phyloP scores from a whole-genome alignment of 805 yeast genomes.

The Saturnispora mendoncae region DNA sequence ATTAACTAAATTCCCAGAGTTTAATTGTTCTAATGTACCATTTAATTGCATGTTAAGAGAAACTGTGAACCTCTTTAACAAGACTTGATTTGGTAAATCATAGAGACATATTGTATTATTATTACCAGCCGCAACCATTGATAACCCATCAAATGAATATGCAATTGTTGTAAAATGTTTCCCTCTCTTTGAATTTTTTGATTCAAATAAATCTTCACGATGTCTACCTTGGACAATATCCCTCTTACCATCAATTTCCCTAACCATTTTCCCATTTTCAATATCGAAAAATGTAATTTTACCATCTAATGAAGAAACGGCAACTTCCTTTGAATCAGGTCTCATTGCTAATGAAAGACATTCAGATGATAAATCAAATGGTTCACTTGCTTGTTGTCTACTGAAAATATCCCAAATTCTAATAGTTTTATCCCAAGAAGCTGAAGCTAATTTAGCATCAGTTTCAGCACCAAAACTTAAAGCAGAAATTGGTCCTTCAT shows the following conservation, averaged over 20 bases:
- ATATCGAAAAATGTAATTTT: constrained; percentile 77
- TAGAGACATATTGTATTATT: constrained; percentile 86
- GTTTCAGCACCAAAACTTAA: constrained; percentile 78
- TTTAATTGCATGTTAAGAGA: constrained; percentile 85
- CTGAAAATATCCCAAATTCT: constrained; percentile 90
- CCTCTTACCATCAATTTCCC: constrained; percentile 74
- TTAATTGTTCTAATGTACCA: constrained; percentile 74
- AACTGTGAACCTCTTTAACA: constrained; percentile 71
- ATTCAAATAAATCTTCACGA: constrained; percentile 69
- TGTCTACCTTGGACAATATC: constrained; percentile 87
- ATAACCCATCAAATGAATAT: constrained; percentile 84
- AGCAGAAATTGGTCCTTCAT: constrained; percentile 90
- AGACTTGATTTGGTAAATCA: constrained; percentile 81
- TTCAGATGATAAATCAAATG: constrained; percentile 76
- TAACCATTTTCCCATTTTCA: constrained; percentile 70
- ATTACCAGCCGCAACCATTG: constrained; percentile 88
- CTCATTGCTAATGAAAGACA: constrained; percentile 75
- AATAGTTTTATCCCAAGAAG: constrained; percentile 94
- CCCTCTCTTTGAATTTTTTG: constrained; percentile 74
- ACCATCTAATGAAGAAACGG: constrained; percentile 84
- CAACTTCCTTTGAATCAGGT: constrained; percentile 88
- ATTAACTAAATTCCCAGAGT: constrained; percentile 77
- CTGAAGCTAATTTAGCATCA: constrained; percentile 64
- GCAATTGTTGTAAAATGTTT: constrained; percentile 73
- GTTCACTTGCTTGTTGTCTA: constrained; percentile 81